A percentile compares a stretch with the other conserved stretches of the same genome.
These are phyloP conservation scores for Cadophora sp. DNA, from an alignment of 2,329 filamentous ascomycete species.

Conservation along the genomic window DNA sequence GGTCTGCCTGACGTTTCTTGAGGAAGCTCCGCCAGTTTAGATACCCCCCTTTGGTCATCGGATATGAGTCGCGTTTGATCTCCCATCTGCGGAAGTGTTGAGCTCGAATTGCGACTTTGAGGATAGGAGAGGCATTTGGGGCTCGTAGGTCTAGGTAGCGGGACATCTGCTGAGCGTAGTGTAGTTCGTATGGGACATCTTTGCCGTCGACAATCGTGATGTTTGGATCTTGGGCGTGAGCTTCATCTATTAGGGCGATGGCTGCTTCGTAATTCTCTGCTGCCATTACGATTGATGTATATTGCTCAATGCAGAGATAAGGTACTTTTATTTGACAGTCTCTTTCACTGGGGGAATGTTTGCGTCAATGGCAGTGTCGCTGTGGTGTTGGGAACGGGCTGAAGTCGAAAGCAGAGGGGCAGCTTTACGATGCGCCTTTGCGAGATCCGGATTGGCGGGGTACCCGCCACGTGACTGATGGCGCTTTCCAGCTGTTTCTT, in stretches of 20 bases:
- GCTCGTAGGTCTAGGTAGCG: conserved; percentile 68
- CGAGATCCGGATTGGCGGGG: too few relatives aligned
- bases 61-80: conserved; percentile 75
- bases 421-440: too few relatives aligned
- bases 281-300: conserved; percentile 25
- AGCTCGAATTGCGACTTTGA: conserved; percentile 80
- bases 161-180: conserved; percentile 84
- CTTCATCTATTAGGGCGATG: conserved; percentile 74
- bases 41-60: conserved; percentile 78
- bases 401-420: too few relatives aligned
- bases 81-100: conserved; percentile 89
- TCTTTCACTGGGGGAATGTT: background rate
- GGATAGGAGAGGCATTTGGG: conserved; percentile 67
- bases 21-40: conserved; percentile 79
- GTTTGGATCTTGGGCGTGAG: conserved; percentile 72
- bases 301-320: background rate
- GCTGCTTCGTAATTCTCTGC: conserved; percentile 50
- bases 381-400: too few relatives aligned
- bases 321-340: background rate
- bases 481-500: too few relatives aligned
- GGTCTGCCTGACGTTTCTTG: conserved; percentile 73
- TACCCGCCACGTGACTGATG: too few relatives aligned
- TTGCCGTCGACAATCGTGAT: conserved; percentile 53
- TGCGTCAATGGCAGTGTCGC: background rate
- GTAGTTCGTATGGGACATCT: conserved; percentile 74